These are phyloP conservation scores for Geum urbanum DNA, from an alignment of 306 rosid genomes.

Conservation along the genomic window DNA sequence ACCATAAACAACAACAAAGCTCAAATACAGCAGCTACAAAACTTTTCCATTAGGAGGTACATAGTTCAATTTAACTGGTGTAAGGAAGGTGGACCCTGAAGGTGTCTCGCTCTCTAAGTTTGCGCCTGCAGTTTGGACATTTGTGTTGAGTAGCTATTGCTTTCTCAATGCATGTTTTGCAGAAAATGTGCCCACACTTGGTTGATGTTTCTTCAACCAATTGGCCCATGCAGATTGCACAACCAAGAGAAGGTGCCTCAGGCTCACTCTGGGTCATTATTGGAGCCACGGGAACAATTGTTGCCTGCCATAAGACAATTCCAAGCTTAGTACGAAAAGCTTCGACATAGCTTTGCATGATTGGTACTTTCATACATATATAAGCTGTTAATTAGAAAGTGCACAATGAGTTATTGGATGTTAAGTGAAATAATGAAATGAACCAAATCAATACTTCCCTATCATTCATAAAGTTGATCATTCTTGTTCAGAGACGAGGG, in stretches of 20 bases:
- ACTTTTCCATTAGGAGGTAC: not conserved
- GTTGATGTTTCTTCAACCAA: constrained; percentile 20
- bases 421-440: not conserved
- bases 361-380: not conserved
- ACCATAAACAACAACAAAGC: constrained; percentile 2
- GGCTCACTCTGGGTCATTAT: not conserved
- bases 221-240: constrained; percentile 27
- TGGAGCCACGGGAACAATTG: not conserved
- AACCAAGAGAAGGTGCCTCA: constrained; percentile 12
- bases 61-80: constrained; percentile 14
- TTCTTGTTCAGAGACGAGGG: not conserved
- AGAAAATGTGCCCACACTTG: constrained; percentile 13
- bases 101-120: constrained; percentile 30
- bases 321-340: not conserved
- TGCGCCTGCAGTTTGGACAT: constrained; percentile 43
- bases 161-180: constrained; percentile 7
- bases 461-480: no score
- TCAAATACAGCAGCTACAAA: not conserved
- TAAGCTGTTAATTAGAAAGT: not conserved
- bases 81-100: constrained; percentile 40
- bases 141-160: constrained; percentile 30
- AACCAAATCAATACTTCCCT: not conserved
- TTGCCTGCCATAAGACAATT: constrained; percentile 14
- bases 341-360: not conserved
- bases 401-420: not conserved